Evolutionary conservation across 1,284 basidiomycete species (phyloP), one percentile per base, ranked within the genome.

Genomic region (Ceratobasidium papillatum): DNA sequence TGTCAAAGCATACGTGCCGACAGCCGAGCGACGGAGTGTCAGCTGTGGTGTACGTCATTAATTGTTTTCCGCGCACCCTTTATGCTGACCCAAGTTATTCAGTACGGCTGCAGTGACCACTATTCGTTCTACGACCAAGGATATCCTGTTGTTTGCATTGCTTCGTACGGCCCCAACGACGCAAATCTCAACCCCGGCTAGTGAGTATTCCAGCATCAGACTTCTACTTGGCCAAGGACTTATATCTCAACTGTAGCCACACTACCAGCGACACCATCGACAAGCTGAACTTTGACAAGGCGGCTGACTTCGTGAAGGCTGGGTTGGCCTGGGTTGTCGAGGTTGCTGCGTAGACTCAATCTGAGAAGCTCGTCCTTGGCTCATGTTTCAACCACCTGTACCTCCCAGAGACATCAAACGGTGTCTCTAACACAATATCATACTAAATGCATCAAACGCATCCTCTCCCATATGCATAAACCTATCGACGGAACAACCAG

Each of bases 261-360:
- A 58, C 58, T 1, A 65, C 74, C 5, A 22, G n/a, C 14, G 76
- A 76, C 41, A 75, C 74, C 19, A 43, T 75, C 34, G 74, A 75
- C 59, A 75, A 75, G 38, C 47, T 76, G n/a, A 62, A 76, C 62
- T 71, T 76, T 56, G 66, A 75, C 30, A 71, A 74, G 52, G 63
- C 32, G 19, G 66, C 34, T 19, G 74, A 69, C 32, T 76, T 76
- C 56, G 74, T 74, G 22, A 72, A 71, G 59, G 74, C 74, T 19
- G 56, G 64, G 14, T 43, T 76, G 34, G 75, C 75, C 12, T 76
- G 73, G 75, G 58, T 71, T 12, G 63, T 75, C 3, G 73, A 74
- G 56, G 73, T 76, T 7, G 75, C 72, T 36, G 69, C 69, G 17
- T 72, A 62, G n/a, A 30, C 17, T 22, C 7, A 12, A 30, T 59